These are phyloP conservation scores for Zasmidium citrigriseum DNA, from an alignment of 2,329 filamentous ascomycete species.

Conservation along the genomic window DNA sequence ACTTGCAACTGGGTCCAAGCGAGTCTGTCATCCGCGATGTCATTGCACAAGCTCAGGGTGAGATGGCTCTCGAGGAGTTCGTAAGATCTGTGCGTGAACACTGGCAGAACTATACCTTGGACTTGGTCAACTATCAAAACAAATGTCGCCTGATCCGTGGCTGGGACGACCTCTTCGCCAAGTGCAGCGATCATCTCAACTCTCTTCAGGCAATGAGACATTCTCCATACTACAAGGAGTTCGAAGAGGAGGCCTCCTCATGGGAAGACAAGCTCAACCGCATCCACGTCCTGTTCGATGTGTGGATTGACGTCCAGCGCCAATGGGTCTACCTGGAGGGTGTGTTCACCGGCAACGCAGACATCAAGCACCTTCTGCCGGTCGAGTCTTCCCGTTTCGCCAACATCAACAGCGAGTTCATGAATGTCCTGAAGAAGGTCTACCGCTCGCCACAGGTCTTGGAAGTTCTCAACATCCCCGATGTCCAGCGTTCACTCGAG, in stretches of 20 bases:
- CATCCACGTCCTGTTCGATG: slow-evolving; percentile 95
- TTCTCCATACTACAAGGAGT: slow-evolving; percentile 98
- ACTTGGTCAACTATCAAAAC: slow-evolving; percentile 95
- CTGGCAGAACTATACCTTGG: slow-evolving; percentile 92
- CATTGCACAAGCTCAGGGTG: slow-evolving; percentile 91
- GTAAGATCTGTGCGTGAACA: slow-evolving; percentile 93
- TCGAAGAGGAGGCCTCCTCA: slow-evolving; percentile 91
- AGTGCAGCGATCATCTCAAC: slow-evolving; percentile 97
- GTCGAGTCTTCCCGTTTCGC: slow-evolving; percentile 96
- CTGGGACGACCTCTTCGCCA: slow-evolving; percentile 97
- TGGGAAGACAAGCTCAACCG: slow-evolving; percentile 99
- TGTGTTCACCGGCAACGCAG: slow-evolving; percentile 96
- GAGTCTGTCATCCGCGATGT: slow-evolving; percentile 89
- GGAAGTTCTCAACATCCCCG: slow-evolving; percentile 92
- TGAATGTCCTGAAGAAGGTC: slow-evolving; percentile 99
- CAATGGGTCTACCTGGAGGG: slow-evolving; percentile 99
- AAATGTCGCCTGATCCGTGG: slow-evolving; percentile 96
- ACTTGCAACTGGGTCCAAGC: slow-evolving; percentile 84
- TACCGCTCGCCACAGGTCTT: slow-evolving; percentile 94
- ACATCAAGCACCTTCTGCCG: slow-evolving; percentile 96
- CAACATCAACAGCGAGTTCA: slow-evolving; percentile 99
- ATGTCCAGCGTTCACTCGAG: slow-evolving; percentile 93
- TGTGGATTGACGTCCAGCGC: slow-evolving; percentile 99
- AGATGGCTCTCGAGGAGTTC: slow-evolving; percentile 98
- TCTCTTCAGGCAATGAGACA: slow-evolving; percentile 98